Base-by-base conservation (phyloP, 805 yeast species). In the Starmerella apicola region DNA sequence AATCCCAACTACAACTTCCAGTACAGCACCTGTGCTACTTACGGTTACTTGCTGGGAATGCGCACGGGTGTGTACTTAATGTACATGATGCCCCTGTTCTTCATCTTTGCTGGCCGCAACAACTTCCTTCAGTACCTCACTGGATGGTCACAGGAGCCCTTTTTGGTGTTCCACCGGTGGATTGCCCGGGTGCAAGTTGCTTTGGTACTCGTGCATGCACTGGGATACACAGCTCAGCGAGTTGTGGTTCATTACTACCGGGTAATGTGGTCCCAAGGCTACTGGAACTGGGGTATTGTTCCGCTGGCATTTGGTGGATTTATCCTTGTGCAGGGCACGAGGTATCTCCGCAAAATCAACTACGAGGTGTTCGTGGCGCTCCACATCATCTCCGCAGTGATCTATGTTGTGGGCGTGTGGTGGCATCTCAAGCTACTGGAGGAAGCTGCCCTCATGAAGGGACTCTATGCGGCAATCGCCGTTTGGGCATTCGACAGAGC, bases 401-500 rank as follows among this genome's bases (percentile, higher is more conserved):
- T 42, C 17, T 46, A 44, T 49, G 64, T 78, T 43, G 65, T 66
- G 9, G 71, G 72, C 41, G 68, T 73, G 38, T 79, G 76, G 69
- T 64, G 65, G 34, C 94, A 82, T 32, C 25, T 50, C 17, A 21
- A 34, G 17, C 13, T 29, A 26, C 29, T 36, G 3, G n/a, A 20
- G 10, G 44, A 46, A 27, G 20, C 26, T 3, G 12, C 37, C 63
- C 18, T 41, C 2, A 43, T 41, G 15, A 25, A 41, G 41, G 72
- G 67, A 60, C 50, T 68, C 17, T 74, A 71, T 41, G 69, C 74
- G 4, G 53, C 76, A 7, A 66, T 73, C 43, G 77, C 73, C 0
- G 64, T 83, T 7, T 84, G 94, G 94, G 67, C 63, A 1, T 65
- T 74, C 48, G 93, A 84, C 53, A 63, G 86, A 40, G 44, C 73